Evolutionary conservation across 148 eudicot species (phyloP), one percentile per base, ranked within the genome.

Genomic region (Dianthus caryophyllus): DNA sequence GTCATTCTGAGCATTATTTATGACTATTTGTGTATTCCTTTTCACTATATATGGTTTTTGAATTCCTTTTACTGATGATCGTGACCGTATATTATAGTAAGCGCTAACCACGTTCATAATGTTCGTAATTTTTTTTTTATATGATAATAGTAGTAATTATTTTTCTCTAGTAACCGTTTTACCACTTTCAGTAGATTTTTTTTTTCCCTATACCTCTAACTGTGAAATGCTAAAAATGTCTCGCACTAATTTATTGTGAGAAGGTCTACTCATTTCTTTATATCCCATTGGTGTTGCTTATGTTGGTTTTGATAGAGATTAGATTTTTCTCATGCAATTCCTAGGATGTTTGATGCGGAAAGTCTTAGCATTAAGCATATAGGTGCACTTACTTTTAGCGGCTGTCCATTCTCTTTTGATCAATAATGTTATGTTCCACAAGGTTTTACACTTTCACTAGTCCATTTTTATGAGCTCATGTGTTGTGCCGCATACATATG

Each of bases 281-380:
- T 66, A 38, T 13, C 61, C 69, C 61, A 56, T 49, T 66, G 30
- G 24, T 11, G 26, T 66, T 61, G 12, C 30, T 46, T 30, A 25
- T n/a, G 22, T 59, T 38, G 47, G 20, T 36, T 39, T 41, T 72
- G 54, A 18, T 52, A 38, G 39, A 15, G 27, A 39, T 7, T 31
- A 53, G 44, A 47, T 56, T 33, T 39, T n/a, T n/a, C 6, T 58
- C 15, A 36, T 48, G 33, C 18, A 15, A 11, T 24, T 10, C 64
- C 0, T 39, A 56, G 46, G 59, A 31, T 67, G 70, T 46, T 38
- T 15, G 30, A 33, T 20, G 15, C 27, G 33, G 31, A 1, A 47
- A 47, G 11, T 13, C 21, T 2, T 3, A 33, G 8, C 39, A 50
- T 50, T 50, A 50, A 25, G 55, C 55, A 50, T 50, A 4, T 30